Evolutionary conservation across 805 yeast species (phyloP).

Genomic region (Wickerhamiella domercqiae): DNA sequence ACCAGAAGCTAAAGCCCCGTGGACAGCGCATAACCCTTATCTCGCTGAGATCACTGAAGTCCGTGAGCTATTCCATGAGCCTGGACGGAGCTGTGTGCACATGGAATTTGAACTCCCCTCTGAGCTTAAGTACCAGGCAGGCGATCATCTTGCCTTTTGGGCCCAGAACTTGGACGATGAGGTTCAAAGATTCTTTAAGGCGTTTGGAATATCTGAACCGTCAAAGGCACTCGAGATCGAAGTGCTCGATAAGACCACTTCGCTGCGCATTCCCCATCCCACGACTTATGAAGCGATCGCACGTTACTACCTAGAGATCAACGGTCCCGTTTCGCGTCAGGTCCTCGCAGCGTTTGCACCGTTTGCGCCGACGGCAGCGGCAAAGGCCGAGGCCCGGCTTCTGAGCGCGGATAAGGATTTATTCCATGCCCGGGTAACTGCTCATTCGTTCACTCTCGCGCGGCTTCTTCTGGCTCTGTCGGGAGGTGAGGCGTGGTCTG

Average conservation of each 20-base stretch:
- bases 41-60: slow-evolving; percentile 49
- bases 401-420: slow-evolving; percentile 53
- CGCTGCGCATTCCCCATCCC: slow-evolving; percentile 35
- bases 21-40: slow-evolving; percentile 67
- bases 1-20: slow-evolving; percentile 32
- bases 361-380: slow-evolving; percentile 60
- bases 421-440: slow-evolving; percentile 52
- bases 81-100: slow-evolving; percentile 69
- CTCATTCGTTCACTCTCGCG: slow-evolving; percentile 52
- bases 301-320: slow-evolving; percentile 76
- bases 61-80: slow-evolving; percentile 53
- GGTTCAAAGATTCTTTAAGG: slow-evolving; percentile 46
- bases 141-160: slow-evolving; percentile 93
- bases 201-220: slow-evolving; percentile 43
- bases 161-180: slow-evolving; percentile 75
- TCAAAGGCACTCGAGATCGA: slow-evolving; percentile 42
- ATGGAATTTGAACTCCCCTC: slow-evolving; percentile 66
- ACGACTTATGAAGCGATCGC: slow-evolving; percentile 79
- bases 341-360: slow-evolving; percentile 54
- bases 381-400: slow-evolving; percentile 32
- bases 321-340: slow-evolving; percentile 90
- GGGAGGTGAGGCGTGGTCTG: slow-evolving; percentile 49
- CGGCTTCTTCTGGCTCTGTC: slow-evolving; percentile 55
- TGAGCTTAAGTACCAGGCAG: slow-evolving; percentile 70
- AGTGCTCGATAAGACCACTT: slow-evolving; percentile 42